Percentiles rank a stretch among this genome's conserved stretches.
These are phyloP conservation scores for Laguncularia racemosa DNA, from an alignment of 345 rosid species.

Conservation along the genomic window DNA sequence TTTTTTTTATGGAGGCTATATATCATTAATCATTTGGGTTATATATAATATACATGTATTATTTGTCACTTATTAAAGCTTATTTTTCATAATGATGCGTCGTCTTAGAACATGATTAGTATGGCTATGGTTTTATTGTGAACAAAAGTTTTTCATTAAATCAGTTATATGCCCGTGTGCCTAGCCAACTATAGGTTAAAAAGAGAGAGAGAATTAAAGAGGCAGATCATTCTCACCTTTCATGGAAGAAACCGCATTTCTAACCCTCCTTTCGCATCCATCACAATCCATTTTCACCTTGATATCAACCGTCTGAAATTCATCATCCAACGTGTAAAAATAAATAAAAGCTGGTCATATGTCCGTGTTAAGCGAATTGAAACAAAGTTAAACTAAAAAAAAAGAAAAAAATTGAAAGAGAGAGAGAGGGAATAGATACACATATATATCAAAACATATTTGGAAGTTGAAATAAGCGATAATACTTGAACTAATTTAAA, in stretches of 20 bases:
- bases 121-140: too few relatives aligned
- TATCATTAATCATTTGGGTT: neutral
- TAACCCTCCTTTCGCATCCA: conserved; percentile 48
- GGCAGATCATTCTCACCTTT: conserved; percentile 28
- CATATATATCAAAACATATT: neutral
- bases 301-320: conserved; percentile 41
- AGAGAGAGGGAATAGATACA: too few relatives aligned
- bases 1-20: too few relatives aligned
- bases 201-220: neutral
- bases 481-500: too few relatives aligned
- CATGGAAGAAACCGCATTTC: conserved; percentile 31
- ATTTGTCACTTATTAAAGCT: neutral
- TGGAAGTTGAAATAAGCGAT: neutral
- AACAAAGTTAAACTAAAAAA: too few relatives aligned
- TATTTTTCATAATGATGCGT: neutral
- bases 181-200: neutral
- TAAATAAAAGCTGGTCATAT: too few relatives aligned
- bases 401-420: too few relatives aligned
- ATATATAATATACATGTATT: too few relatives aligned
- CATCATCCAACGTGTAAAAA: neutral
- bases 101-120: neutral
- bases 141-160: too few relatives aligned
- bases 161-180: too few relatives aligned
- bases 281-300: conserved; percentile 62
- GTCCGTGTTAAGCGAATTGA: too few relatives aligned